Evolutionary conservation across 495 filamentous ascomycete genomes (phyloP), one percentile per base, ranked within the genome.

Genomic region (Cercophora samala): DNA sequence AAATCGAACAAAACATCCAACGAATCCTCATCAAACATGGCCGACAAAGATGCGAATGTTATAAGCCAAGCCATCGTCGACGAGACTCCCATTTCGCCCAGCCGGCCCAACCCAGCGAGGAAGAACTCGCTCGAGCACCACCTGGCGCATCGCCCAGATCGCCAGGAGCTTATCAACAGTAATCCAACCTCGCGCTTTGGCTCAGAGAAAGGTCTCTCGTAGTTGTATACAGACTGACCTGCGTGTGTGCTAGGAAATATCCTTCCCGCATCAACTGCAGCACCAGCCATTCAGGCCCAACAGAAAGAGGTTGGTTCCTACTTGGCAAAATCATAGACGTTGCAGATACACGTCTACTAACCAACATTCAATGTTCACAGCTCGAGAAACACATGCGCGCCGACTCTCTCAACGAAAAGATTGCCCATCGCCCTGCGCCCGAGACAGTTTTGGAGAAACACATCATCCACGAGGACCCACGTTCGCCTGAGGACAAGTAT

Each of bases 61-160:
- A 60, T 18, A 56, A n/a, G 59, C 55, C 29, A 68, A 26, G 19
- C 64, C 18, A 42, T 66, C 19, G 21, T 78, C 56, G 78, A 89
- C 76, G 79, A 84, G 69, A 83, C 83, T 3, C 83, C 86, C 71
- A 90, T 91, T 77, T 89, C 90, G n/a, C 86, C 90, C 63, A 80
- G 85, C 67, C 71, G 75, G 22, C 75, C 78, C 22, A 76, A 80
- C 66, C 53, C 68, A 1, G 88, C 88, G 70, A 89, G 93, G 71
- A 91, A 91, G 77, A 89, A 96, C 80, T 93, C 90, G n/a, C 87
- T 97, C 32, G 92, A 95, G 79, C 91, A 90, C 71, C 91, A 93
- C 72, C 85, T 96, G 65, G 86, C 89, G 73, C 86, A 86, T 64
- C 90, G 93, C 51, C 93, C 93, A 13, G 90, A 93, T 22, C 82